Base-by-base conservation (phyloP, 106 monocot genomes). In the Hemerocallis citrina region DNA sequence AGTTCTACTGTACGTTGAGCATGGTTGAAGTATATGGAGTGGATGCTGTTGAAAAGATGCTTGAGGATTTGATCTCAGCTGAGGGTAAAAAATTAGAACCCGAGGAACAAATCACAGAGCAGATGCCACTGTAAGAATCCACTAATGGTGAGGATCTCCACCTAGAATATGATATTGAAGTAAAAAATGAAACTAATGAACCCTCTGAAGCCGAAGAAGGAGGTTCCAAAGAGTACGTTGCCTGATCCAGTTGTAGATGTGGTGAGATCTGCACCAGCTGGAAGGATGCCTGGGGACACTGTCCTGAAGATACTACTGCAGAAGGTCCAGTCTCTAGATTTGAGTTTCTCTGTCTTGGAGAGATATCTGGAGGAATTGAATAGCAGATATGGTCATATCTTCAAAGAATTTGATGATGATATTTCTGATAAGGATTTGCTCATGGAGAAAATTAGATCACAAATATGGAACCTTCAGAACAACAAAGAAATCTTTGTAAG, bases 21-120 rank as follows among this genome's bases (percentile, higher is more conserved):
- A 43, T 66, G 0, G 61, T 91, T 12, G 82, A 91, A 66, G 85
- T 91, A 4, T 85, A 76, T 69, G 90, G 90, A 40, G 79, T 91
- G 43, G 90, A 91, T 82, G 90, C 79, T 47, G 82, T 91, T 43
- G 90, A 91, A 70, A 85, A 67, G 61, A 91, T 91, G 90, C 52
- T 91, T 20, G 90, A 85, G 59, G 79, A 82, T 76, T 65, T 90
- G 65, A 91, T 85, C 20, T 70, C 85, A 45, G 78, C 52, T 57
- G 81, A 75, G 40, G 76, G 62, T 42, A 70, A 60, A 24, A 41
- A 28, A 29, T 22, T 16, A 15, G 76, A 66, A 75, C 17, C 70
- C 24, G 71, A 71, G 50, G 77, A 80, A 37, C 70, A 75, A n/a
- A 63, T 3, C 17, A 34, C 4, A 10, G 89, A 75, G 45, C 65